Evolutionary conservation across 805 yeast genomes (phyloP).

Genomic region (Lipomyces anomalus): DNA sequence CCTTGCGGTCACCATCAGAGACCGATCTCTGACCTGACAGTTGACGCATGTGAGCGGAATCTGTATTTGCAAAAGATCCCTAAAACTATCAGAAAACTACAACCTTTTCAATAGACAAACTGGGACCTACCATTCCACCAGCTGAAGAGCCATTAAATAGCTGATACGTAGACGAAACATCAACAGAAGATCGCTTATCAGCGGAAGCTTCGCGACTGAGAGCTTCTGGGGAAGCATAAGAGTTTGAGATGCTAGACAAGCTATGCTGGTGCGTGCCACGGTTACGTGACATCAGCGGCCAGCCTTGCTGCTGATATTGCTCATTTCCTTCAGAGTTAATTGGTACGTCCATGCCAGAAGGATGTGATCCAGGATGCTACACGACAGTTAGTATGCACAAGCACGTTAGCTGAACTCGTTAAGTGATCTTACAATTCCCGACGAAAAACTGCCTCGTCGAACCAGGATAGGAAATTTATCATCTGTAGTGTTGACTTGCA

Average conservation of each 20-base stretch:
- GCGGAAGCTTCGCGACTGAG: too few species aligned
- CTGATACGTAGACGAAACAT: conserved; percentile 4
- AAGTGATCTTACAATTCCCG: too few species aligned
- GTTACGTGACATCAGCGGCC: too few species aligned
- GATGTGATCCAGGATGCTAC: too few species aligned
- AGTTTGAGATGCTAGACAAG: conserved; percentile 14
- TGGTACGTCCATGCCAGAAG: too few species aligned
- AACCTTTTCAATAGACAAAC: too few species aligned
- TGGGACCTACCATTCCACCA: too few species aligned
- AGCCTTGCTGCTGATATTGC: conserved; percentile 15
- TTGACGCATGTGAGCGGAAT: conserved; percentile 19
- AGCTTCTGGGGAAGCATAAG: too few species aligned
- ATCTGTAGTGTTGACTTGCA: conserved; percentile 33
- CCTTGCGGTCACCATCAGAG: conserved; percentile 16
- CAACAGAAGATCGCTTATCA: conserved; percentile 14
- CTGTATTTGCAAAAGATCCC: conserved; percentile 3
- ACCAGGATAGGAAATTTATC: conserved; percentile 34
- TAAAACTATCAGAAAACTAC: too few species aligned
- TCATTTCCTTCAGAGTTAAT: too few species aligned
- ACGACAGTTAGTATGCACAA: too few species aligned
- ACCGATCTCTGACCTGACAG: conserved; percentile 20
- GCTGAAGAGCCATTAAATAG: conserved; percentile 12
- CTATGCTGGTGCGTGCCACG: conserved; percentile 15
- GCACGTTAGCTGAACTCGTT: too few species aligned
- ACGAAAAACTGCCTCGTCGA: conserved; percentile 30